Evolutionary conservation across 1,139 yeast genomes (phyloP).

Genomic region (Hemisphaericaspora subhashii): DNA sequence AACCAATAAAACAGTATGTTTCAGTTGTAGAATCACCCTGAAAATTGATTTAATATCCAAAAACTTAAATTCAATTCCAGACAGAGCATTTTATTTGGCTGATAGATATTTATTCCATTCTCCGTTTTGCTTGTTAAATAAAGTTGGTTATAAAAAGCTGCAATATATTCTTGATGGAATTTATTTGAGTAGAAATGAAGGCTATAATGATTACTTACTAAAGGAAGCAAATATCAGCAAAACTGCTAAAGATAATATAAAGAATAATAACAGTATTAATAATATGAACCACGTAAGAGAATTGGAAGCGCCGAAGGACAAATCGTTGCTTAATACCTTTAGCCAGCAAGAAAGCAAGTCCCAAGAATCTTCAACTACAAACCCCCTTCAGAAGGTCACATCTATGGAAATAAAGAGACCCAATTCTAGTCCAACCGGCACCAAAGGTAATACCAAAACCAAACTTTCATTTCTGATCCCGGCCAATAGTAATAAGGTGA

Average conservation of each 20-base stretch:
- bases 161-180: slow-evolving; percentile 16
- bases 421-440: no score
- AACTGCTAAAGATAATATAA: no score
- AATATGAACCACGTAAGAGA: no score
- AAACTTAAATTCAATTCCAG: slow-evolving; percentile 3
- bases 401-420: no score
- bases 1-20: background rate
- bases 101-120: slow-evolving; percentile 24
- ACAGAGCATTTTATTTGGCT: slow-evolving; percentile 18
- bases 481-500: background rate
- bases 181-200: slow-evolving; percentile 16
- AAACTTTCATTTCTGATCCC: slow-evolving; percentile 1
- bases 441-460: background rate
- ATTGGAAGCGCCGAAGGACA: no score
- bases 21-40: background rate
- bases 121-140: slow-evolving; percentile 18
- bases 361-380: no score
- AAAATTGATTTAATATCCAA: background rate
- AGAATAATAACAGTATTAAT: no score
- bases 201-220: slow-evolving; percentile 18
- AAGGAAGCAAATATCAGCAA: background rate
- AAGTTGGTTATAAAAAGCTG: slow-evolving; percentile 8
- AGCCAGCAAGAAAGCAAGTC: no score
- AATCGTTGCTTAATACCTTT: no score
- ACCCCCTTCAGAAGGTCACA: no score